Conservation (phyloP, 805 yeast genomes). For the Torulaspora franciscae region DNA sequence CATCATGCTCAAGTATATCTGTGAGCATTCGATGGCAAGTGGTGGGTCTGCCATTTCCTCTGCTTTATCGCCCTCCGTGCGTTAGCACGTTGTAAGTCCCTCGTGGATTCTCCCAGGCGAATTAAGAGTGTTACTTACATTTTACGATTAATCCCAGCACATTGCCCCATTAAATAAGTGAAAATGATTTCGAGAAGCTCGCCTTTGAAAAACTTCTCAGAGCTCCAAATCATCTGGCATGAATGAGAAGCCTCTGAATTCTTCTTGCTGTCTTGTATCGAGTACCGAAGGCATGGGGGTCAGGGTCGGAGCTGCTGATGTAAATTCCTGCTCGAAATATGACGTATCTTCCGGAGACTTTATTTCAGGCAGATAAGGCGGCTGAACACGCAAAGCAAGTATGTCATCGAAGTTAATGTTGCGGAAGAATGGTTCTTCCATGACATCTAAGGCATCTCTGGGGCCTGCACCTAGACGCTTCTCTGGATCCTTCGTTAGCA, state of each 20-base stretch:
- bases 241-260: slow-evolving; percentile 94
- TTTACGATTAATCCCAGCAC: no score
- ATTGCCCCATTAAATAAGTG: no score
- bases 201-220: slow-evolving; percentile 11
- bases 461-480: slow-evolving; percentile 82
- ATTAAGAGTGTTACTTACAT: no score
- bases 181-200: no score
- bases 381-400: slow-evolving; percentile 60
- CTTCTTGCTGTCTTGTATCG: slow-evolving; percentile 86
- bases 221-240: slow-evolving; percentile 53
- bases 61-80: no score
- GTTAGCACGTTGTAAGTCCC: no score
- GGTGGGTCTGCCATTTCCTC: no score
- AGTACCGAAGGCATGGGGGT: slow-evolving; percentile 90
- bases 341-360: slow-evolving; percentile 85
- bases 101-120: no score
- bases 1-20: no score
- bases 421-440: slow-evolving; percentile 90
- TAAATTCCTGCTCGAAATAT: slow-evolving; percentile 91
- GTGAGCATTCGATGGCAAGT: no score
- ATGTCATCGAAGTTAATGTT: slow-evolving; percentile 90
- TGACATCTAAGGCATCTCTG: slow-evolving; percentile 85
- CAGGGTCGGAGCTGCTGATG: slow-evolving; percentile 87
- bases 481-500: slow-evolving; percentile 82
- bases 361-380: slow-evolving; percentile 88